Conservation (phyloP, 1,284 basidiomycete genomes). For the Trichosporon asahii region DNA sequence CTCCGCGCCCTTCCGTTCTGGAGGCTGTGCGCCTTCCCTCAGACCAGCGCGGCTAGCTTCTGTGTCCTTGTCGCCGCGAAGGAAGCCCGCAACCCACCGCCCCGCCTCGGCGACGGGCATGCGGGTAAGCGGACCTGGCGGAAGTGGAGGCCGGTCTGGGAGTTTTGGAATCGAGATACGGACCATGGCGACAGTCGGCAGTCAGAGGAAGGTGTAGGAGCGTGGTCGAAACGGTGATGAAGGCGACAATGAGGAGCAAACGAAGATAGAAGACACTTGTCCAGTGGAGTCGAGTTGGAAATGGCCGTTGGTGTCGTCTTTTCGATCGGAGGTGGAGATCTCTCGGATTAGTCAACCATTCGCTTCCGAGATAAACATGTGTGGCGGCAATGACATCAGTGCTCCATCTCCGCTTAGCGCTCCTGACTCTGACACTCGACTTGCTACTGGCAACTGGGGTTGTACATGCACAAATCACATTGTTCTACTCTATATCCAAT, state of each 20-base stretch:
- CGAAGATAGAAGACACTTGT: not conserved
- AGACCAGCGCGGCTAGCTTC: not conserved
- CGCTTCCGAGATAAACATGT: constrained; percentile 5
- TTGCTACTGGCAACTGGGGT: not conserved
- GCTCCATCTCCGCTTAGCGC: not conserved
- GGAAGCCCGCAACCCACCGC: constrained; percentile 64
- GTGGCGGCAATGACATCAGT: not conserved
- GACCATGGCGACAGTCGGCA: constrained; percentile 33
- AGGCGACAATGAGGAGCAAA: not conserved
- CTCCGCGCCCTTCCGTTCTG: constrained; percentile 56
- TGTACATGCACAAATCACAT: constrained; percentile 6
- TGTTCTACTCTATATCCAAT: not conserved
- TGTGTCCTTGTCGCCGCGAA: constrained; percentile 40
- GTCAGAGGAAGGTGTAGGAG: no score
- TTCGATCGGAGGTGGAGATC: not conserved
- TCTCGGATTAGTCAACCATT: constrained; percentile 1
- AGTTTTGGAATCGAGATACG: constrained; percentile 74
- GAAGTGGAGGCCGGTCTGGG: constrained; percentile 58
- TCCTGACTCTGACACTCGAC: not conserved
- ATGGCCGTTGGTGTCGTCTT: not conserved
- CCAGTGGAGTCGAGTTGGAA: not conserved
- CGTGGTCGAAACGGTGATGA: not conserved
- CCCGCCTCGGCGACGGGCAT: constrained; percentile 58
- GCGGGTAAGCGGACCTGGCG: constrained; percentile 52
- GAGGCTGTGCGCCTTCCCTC: not conserved